Conservation (phyloP, 768 basidiomycete species). For the Cubamyces sp. region DNA sequence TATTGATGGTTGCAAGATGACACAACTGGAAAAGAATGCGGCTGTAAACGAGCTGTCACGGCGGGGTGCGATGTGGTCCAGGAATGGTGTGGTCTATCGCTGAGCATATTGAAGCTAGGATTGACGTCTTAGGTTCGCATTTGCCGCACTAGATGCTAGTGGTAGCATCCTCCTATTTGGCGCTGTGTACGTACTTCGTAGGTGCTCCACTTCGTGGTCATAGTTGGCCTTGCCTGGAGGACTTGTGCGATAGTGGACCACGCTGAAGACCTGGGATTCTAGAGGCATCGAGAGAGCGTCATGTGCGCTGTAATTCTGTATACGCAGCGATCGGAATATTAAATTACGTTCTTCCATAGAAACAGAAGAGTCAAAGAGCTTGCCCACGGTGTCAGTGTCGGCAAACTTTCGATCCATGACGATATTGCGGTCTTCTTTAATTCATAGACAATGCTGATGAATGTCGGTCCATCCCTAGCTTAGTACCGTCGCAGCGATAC, state of each 20-base stretch:
- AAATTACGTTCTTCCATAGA: slow-evolving; percentile 9
- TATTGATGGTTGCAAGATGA: slow-evolving; percentile 14
- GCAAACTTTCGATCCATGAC: too few species aligned
- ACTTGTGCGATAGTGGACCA: neutral
- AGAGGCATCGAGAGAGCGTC: neutral
- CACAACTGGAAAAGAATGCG: neutral
- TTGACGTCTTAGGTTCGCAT: neutral
- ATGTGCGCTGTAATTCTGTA: neutral
- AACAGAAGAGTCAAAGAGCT: neutral
- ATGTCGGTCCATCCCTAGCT: too few species aligned
- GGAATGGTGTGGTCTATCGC: neutral
- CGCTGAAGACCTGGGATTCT: neutral
- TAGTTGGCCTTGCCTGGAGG: too few species aligned
- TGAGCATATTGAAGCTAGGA: neutral
- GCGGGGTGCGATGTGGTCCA: neutral
- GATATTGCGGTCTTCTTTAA: too few species aligned
- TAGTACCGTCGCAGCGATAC: too few species aligned
- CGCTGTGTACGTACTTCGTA: slow-evolving; percentile 6
- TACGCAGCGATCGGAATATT: neutral
- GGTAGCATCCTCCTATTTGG: neutral
- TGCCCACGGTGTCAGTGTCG: too few species aligned
- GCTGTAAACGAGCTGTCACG: neutral
- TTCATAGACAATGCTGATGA: too few species aligned
- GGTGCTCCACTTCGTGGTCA: neutral
- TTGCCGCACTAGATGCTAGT: neutral